These are phyloP conservation scores for Lentinus brumalis DNA, from an alignment of 768 basidiomycete genomes.

Conservation along the genomic window DNA sequence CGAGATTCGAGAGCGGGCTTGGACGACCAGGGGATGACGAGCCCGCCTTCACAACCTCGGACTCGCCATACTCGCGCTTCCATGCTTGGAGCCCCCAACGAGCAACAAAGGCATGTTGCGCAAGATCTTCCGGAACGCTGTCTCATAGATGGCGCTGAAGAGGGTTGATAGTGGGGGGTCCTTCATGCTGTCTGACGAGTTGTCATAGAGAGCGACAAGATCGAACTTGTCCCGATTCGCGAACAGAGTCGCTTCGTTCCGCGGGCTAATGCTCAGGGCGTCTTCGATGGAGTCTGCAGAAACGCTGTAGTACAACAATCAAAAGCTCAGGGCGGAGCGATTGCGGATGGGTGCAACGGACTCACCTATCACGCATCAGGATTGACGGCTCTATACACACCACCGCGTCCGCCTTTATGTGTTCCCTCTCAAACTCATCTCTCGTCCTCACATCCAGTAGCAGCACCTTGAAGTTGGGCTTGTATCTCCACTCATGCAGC, in stretches of 20 bases:
- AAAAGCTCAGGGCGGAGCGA: background rate
- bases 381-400: slow-evolving; percentile 88
- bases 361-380: slow-evolving; percentile 67
- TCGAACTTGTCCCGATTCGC: slow-evolving; percentile 86
- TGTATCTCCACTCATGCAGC: slow-evolving; percentile 58
- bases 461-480: slow-evolving; percentile 56
- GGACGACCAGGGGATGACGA: slow-evolving; percentile 12
- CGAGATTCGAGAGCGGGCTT: slow-evolving; percentile 1
- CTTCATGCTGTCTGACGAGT: slow-evolving; percentile 55
- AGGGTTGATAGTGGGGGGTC: slow-evolving; percentile 57
- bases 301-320: slow-evolving; percentile 46
- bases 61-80: slow-evolving; percentile 58
- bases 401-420: slow-evolving; percentile 66
- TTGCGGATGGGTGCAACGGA: slow-evolving; percentile 13
- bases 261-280: slow-evolving; percentile 69
- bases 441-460: slow-evolving; percentile 83
- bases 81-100: slow-evolving; percentile 81
- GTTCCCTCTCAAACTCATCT: slow-evolving; percentile 73
- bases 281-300: slow-evolving; percentile 70
- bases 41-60: slow-evolving; percentile 32
- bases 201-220: slow-evolving; percentile 84
- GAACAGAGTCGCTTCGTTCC: slow-evolving; percentile 74
- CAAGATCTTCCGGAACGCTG: slow-evolving; percentile 69
- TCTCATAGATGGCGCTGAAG: slow-evolving; percentile 69
- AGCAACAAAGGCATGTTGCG: slow-evolving; percentile 81